Conservation (phyloP, 75 land plant genomes). For the Sequoiadendron giganteum region DNA sequence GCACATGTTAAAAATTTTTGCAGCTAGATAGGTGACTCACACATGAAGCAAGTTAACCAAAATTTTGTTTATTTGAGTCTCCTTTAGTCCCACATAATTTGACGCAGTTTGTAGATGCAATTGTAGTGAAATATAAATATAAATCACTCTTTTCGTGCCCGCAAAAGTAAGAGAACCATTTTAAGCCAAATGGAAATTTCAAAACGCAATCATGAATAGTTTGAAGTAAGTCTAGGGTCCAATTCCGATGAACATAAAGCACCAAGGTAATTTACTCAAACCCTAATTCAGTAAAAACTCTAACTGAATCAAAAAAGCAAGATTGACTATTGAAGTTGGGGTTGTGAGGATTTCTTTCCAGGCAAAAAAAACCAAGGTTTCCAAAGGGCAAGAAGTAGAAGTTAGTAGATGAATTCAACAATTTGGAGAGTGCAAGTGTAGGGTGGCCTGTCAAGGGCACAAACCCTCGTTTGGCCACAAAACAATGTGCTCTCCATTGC, state of each 20-base stretch:
- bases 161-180: neutral
- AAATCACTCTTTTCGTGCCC: neutral
- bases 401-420: slow-evolving; percentile 11
- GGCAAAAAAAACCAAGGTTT: slow-evolving; percentile 71
- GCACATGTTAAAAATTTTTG: too few species aligned
- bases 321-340: neutral
- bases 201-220: neutral
- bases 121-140: neutral
- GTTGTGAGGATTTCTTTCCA: slow-evolving; percentile 9
- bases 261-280: neutral
- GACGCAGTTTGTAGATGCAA: too few species aligned
- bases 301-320: neutral
- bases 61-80: too few species aligned
- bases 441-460: slow-evolving; percentile 25
- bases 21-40: too few species aligned
- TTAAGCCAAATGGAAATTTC: neutral
- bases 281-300: neutral
- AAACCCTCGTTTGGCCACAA: slow-evolving; percentile 68
- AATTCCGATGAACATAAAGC: neutral
- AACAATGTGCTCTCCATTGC: slow-evolving; percentile 60
- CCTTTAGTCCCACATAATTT: too few species aligned
- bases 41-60: too few species aligned
- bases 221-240: neutral
- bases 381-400: slow-evolving; percentile 82
- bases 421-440: neutral